Base-by-base conservation (phyloP, 2,329 filamentous ascomycete genomes). In the Acrocalymma vagum region DNA sequence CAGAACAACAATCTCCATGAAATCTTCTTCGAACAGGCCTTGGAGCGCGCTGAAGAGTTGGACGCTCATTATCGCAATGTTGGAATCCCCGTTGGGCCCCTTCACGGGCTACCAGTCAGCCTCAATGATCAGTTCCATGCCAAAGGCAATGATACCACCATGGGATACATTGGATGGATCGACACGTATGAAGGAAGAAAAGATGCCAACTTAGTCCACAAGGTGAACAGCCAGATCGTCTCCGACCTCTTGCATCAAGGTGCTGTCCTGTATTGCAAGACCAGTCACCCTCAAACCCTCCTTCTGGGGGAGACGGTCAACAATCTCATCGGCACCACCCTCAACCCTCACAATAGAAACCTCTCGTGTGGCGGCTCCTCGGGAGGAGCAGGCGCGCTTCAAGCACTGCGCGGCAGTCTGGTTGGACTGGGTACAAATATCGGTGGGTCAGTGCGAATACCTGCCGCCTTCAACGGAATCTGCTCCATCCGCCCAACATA, bases 371-470 rank as follows among this genome's bases (percentile, higher is more conserved):
- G 81, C 6, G 81, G 80, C 2, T 77, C 72, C 2, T 78, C 76
- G 4, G 81, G 81, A 23, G 81, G 81, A 35, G 81, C 83, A 57
- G 79, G 79, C 2, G 78, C 81, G 0, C 58, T 83, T 7, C 32
- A 81, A 6, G 80, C 72, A 0, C 60, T 82, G 16, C 63, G 75
- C 9, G 80, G 79, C 9, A 78, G 74, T 18, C 71, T 70, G 54
- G 63, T 83, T 11, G 80, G 80, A 1, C 78, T 83, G 43, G 81
- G 81, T 0, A 82, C 79, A 4, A 80, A 83, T 48, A 69, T 73
- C 38, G 79, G 79, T 3, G 80, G 80, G 5, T 77, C 72, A 13
- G 74, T 82, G 16, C 70, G 81, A 3, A 77, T 80, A 13, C 81
- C 81, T 5, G 73, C 79, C n/a, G 78, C 71, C 0, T 82, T 81